Evolutionary conservation across 1,139 yeast genomes (phyloP).

Genomic region (Taphrina deformans): DNA sequence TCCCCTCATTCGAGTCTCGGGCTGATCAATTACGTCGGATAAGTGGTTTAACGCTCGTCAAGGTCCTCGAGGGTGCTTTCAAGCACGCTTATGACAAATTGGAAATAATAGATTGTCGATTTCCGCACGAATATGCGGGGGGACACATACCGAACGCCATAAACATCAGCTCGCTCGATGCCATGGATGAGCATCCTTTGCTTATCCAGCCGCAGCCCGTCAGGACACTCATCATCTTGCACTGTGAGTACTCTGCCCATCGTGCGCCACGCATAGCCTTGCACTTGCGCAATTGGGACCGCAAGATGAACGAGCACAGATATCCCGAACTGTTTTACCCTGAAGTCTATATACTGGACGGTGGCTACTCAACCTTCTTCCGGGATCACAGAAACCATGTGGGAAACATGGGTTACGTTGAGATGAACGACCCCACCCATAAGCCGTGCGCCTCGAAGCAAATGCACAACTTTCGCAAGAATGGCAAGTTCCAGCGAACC

Average conservation of each 20-base stretch:
- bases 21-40: slow-evolving; percentile 31
- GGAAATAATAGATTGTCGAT: slow-evolving; percentile 79
- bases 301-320: slow-evolving; percentile 65
- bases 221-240: slow-evolving; percentile 67
- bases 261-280: slow-evolving; percentile 90
- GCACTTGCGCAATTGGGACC: slow-evolving; percentile 78
- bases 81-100: slow-evolving; percentile 59
- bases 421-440: slow-evolving; percentile 78
- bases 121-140: slow-evolving; percentile 85
- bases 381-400: slow-evolving; percentile 49
- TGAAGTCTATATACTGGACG: slow-evolving; percentile 81
- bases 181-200: slow-evolving; percentile 54
- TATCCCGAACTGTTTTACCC: slow-evolving; percentile 86
- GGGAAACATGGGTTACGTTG: slow-evolving; percentile 52
- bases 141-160: slow-evolving; percentile 87
- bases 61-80: slow-evolving; percentile 61
- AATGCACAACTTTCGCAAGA: slow-evolving; percentile 63
- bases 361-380: slow-evolving; percentile 83
- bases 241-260: slow-evolving; percentile 90
- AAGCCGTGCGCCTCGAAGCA: slow-evolving; percentile 68
- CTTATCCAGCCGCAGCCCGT: slow-evolving; percentile 42
- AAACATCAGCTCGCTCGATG: slow-evolving; percentile 70
- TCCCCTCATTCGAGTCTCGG: slow-evolving; percentile 34
- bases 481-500: slow-evolving; percentile 41
- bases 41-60: slow-evolving; percentile 35